phyloP scores from a whole-genome alignment of 495 filamentous ascomycete species.

The Bacidia rubella region DNA sequence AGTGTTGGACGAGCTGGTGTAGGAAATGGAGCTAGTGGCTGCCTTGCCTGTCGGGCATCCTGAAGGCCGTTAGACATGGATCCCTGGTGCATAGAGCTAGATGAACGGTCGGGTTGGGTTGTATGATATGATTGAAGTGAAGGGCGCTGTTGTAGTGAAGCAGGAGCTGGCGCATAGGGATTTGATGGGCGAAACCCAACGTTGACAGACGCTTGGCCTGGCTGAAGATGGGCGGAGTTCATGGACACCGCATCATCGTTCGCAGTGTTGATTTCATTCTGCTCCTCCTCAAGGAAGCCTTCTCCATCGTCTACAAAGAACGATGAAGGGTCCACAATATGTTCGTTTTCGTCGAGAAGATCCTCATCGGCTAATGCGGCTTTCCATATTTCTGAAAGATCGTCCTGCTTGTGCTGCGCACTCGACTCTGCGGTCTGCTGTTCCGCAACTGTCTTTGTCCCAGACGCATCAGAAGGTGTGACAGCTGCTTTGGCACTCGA shows the following conservation, averaged over 20 bases:
- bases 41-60: constrained; percentile 3
- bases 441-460: constrained; percentile 7
- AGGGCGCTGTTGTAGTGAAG: not conserved
- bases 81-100: not conserved
- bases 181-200: not conserved
- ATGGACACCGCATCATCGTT: not conserved
- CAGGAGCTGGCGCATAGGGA: not conserved
- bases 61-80: constrained; percentile 5
- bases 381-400: constrained; percentile 72
- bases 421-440: constrained; percentile 13
- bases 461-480: not conserved
- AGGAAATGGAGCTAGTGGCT: constrained; percentile 1
- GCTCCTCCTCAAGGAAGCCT: constrained; percentile 53
- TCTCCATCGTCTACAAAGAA: constrained; percentile 61
- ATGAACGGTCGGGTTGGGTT: not conserved
- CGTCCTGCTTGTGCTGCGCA: constrained; percentile 32
- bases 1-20: constrained; percentile 20
- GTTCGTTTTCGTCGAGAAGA: constrained; percentile 52
- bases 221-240: not conserved
- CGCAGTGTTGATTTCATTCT: constrained; percentile 21
- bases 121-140: not conserved
- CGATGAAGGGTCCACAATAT: constrained; percentile 35
- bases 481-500: not conserved
- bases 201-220: not conserved
- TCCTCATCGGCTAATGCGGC: constrained; percentile 70